Conservation (phyloP, 495 filamentous ascomycete genomes). For the Cladorrhinum samala region DNA sequence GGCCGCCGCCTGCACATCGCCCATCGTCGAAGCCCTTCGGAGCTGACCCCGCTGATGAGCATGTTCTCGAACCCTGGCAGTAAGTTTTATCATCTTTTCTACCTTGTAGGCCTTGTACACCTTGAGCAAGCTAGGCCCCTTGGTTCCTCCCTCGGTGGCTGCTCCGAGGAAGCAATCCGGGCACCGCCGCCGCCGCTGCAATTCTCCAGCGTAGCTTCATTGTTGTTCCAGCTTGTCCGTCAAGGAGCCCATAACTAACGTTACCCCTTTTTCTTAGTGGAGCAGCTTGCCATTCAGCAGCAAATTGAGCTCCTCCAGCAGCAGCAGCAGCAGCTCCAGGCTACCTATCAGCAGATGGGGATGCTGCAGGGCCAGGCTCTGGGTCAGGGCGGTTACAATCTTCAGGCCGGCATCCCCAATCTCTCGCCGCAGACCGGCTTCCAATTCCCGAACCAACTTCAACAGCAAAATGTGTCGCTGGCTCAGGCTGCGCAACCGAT, state of each 20-base stretch:
- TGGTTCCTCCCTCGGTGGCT: no score
- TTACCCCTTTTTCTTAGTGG: conserved; percentile 53
- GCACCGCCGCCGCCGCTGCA: not conserved
- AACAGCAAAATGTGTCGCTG: conserved; percentile 65
- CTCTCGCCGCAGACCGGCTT: conserved; percentile 80
- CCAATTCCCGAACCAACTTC: conserved; percentile 82
- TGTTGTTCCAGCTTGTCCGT: not conserved
- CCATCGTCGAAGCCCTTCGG: conserved; percentile 93
- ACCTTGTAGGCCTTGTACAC: no score
- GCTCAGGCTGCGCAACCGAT: conserved; percentile 70
- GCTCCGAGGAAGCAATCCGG: no score
- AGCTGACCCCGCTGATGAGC: conserved; percentile 98
- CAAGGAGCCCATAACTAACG: conserved; percentile 21
- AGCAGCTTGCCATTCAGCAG: conserved; percentile 97
- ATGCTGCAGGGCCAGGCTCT: conserved; percentile 81
- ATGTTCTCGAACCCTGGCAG: conserved; percentile 57
- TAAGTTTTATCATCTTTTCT: conserved; percentile 31
- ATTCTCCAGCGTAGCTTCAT: not conserved
- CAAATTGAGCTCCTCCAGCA: conserved; percentile 97
- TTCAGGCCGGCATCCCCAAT: conserved; percentile 61
- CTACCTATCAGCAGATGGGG: conserved; percentile 93
- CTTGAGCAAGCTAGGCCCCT: no score
- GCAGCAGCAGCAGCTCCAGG: conserved; percentile 96
- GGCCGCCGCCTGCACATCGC: conserved; percentile 95
- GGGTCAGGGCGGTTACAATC: conserved; percentile 59